Evolutionary conservation across 208 protist genomes (phyloP), one percentile per base, ranked within the genome.

Genomic region (Trypanosomatidae sp.): DNA sequence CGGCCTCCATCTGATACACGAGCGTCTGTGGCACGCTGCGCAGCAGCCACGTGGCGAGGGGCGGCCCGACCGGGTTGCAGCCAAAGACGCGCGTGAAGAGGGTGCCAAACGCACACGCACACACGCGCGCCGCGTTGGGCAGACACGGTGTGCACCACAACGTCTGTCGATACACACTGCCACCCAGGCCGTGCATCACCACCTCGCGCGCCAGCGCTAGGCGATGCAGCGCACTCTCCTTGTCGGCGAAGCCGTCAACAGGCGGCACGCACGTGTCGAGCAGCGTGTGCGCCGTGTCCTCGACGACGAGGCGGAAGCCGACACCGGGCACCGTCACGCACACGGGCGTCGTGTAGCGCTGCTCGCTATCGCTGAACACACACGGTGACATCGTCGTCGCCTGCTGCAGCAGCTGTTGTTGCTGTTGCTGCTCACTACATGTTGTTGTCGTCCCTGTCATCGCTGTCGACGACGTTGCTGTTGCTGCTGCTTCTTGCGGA

Each of bases 171-270:
- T 87, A 90, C 13, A 90, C 81, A 19, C 58, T 71, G 18, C 76
- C 76, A 43, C 77, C 81, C 15, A 87, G 71, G 1, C 81, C 81
- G 8, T 70, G 66, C 76, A 90, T 86, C 60, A 84, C 84, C 47
- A 90, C 74, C 48, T 90, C 81, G 19, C 81, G 75, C 7, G 70
- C 60, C 1, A 90, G 67, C 0, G 68, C 54, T 0, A 90, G 65
- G 3, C 68, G 69, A 48, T 83, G 71, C 44, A 90, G 52, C 0
- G 81, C 81, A 21, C 76, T 87, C 43, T 90, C 81, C 38, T 90
- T 90, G 52, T 90, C 81, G 1, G 80, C 55, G 33, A 90, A 90
- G 15, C 81, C 76, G 26, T 86, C 81, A 22, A 81, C 68, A 0
- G 76, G 51, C n/a, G 47, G 70, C 6, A 60, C 52, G 16, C 51